phyloP scores from a whole-genome alignment of 192 early-diverging fungal genomes.

The Entomortierella chlamydospora region DNA sequence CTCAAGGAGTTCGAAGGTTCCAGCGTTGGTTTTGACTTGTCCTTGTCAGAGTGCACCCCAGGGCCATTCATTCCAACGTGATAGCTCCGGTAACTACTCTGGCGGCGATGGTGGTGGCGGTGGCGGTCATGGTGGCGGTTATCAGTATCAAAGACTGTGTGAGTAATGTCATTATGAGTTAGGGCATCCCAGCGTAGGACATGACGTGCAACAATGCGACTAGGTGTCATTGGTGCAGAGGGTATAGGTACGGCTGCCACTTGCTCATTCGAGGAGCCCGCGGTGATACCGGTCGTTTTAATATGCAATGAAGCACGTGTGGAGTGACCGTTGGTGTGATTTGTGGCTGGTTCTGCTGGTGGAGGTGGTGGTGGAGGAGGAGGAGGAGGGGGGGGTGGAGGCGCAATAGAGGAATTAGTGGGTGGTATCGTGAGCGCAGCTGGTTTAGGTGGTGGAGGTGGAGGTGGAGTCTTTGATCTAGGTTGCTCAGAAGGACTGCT shows the following conservation, averaged over 20 bases:
- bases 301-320: slow-evolving; percentile 20
- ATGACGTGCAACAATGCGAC: slow-evolving; percentile 30
- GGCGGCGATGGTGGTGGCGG: slow-evolving; percentile 6
- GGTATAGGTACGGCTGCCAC: neutral
- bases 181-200: slow-evolving; percentile 48
- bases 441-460: neutral
- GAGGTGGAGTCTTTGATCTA: too few relatives aligned
- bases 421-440: neutral
- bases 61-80: too few relatives aligned
- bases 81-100: neutral
- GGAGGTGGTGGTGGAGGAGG: slow-evolving; percentile 29
- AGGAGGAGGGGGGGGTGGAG: neutral
- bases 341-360: slow-evolving; percentile 10
- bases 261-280: neutral
- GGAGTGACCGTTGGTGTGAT: neutral
- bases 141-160: slow-evolving; percentile 45
- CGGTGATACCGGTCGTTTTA: neutral
- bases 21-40: too few relatives aligned
- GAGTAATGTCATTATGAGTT: slow-evolving; percentile 37
- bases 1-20: too few relatives aligned
- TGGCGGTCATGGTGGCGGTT: slow-evolving; percentile 1
- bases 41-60: too few relatives aligned
- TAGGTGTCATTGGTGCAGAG: slow-evolving; percentile 20
- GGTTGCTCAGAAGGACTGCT: neutral
- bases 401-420: neutral